Conservation (phyloP, 257 asterid species). For the Scutellaria barbata region DNA sequence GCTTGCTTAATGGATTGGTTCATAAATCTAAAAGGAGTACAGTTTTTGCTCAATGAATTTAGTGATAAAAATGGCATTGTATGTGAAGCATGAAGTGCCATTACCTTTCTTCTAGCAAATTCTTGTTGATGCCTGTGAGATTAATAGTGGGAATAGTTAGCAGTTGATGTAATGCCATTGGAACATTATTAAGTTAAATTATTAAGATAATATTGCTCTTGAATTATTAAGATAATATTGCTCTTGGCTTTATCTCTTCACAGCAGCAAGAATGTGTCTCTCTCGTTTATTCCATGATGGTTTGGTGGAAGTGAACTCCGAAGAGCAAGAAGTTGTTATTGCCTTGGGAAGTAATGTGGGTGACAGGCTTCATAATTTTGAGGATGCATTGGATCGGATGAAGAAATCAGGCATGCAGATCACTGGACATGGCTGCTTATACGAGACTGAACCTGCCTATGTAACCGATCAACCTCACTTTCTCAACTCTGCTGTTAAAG, state of each 20-base stretch:
- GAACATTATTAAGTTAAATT: too few species aligned
- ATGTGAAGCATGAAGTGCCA: slow-evolving; percentile 13
- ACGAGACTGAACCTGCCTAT: slow-evolving; percentile 89
- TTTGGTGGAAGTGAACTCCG: slow-evolving; percentile 65
- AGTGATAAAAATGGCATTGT: background rate
- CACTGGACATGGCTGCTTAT: slow-evolving; percentile 75
- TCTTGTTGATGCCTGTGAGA: slow-evolving; percentile 8
- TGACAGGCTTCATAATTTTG: slow-evolving; percentile 70
- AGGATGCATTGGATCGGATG: slow-evolving; percentile 79
- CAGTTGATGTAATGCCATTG: background rate
- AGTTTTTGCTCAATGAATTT: slow-evolving; percentile 9
- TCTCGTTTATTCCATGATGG: slow-evolving; percentile 51
- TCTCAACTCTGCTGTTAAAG: slow-evolving; percentile 90
- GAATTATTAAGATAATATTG: background rate
- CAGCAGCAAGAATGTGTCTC: slow-evolving; percentile 47
- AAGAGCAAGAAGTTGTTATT: slow-evolving; percentile 81
- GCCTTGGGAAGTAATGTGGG: slow-evolving; percentile 98
- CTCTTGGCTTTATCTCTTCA: slow-evolving; percentile 17
- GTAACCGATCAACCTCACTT: slow-evolving; percentile 93
- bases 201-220: slow-evolving; percentile 10
- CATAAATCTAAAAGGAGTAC: background rate
- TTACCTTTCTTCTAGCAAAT: background rate
- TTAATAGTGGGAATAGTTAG: background rate
- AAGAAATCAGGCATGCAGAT: slow-evolving; percentile 75
- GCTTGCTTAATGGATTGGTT: slow-evolving; percentile 14